phyloP scores from a whole-genome alignment of 768 basidiomycete genomes.

The Phaeotremella skinneri region DNA sequence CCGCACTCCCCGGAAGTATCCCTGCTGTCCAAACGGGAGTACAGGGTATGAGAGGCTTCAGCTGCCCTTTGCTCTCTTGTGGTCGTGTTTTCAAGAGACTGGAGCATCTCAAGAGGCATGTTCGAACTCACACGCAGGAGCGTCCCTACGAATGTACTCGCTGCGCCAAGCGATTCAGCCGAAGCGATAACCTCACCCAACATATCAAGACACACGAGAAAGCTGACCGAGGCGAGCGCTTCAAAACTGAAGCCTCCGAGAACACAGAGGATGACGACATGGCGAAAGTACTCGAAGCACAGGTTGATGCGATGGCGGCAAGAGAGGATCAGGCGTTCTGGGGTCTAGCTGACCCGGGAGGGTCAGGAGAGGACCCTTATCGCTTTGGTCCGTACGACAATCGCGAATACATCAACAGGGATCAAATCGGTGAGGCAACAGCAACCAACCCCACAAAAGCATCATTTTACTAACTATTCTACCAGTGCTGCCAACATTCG shows the following conservation, averaged over 20 bases:
- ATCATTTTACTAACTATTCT: no score
- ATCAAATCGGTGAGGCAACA: background rate
- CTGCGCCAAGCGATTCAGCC: slow-evolving; percentile 78
- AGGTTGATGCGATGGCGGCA: slow-evolving; percentile 42
- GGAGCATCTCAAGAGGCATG: slow-evolving; percentile 82
- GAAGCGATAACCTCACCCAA: slow-evolving; percentile 84
- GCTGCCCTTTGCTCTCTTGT: slow-evolving; percentile 81
- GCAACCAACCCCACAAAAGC: no score
- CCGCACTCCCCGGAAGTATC: no score
- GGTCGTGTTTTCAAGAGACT: slow-evolving; percentile 82
- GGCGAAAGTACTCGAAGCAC: slow-evolving; percentile 29
- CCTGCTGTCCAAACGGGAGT: background rate
- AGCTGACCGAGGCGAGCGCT: slow-evolving; percentile 39
- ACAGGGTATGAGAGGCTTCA: slow-evolving; percentile 56
- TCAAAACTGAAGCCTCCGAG: slow-evolving; percentile 37
- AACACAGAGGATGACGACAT: slow-evolving; percentile 36
- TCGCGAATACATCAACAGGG: background rate
- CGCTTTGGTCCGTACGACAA: background rate
- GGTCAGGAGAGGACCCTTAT: background rate
- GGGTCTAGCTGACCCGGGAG: background rate
- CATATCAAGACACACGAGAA: slow-evolving; percentile 77
- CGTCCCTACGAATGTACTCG: slow-evolving; percentile 71
- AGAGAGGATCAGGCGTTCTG: slow-evolving; percentile 13
- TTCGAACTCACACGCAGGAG: slow-evolving; percentile 86
- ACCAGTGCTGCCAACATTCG: background rate